Evolutionary conservation across 306 rosid genomes (phyloP).

Genomic region (Vigna radiata): DNA sequence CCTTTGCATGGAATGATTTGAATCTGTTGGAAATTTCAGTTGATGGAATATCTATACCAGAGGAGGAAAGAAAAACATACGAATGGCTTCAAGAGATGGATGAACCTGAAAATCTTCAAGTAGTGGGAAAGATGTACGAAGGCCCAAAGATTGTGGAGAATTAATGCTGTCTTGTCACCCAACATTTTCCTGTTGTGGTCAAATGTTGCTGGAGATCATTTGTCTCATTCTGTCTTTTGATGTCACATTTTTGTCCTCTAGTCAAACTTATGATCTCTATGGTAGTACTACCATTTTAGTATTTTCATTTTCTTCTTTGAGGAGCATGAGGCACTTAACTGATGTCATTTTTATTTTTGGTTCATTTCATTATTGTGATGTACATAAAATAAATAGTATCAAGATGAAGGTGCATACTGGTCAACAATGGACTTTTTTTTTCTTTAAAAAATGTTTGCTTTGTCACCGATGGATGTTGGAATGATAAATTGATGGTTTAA

Average conservation of each 20-base stretch:
- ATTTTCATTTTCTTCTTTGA: conserved; percentile 20
- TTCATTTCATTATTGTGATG: conserved; percentile 47
- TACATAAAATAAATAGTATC: conserved; percentile 55
- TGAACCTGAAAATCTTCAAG: conserved; percentile 60
- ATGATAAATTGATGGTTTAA: too few relatives aligned
- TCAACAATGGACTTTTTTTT: neutral
- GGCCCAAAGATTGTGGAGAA: conserved; percentile 67
- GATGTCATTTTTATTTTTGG: conserved; percentile 11
- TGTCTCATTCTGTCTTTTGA: conserved; percentile 17
- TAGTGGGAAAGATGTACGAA: conserved; percentile 62
- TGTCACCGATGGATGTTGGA: too few relatives aligned
- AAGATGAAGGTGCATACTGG: conserved; percentile 33
- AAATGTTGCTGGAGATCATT: conserved; percentile 33
- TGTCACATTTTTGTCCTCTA: conserved; percentile 26
- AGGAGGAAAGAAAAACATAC: conserved; percentile 63
- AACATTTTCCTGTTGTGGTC: conserved; percentile 29
- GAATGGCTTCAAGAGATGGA: conserved; percentile 90
- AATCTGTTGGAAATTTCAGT: conserved; percentile 45
- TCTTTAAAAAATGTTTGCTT: too few relatives aligned
- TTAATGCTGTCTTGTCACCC: conserved; percentile 38
- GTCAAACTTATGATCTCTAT: conserved; percentile 19
- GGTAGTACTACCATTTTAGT: conserved; percentile 9
- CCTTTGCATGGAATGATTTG: neutral
- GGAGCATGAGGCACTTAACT: conserved; percentile 41
- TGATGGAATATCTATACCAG: conserved; percentile 56